Evolutionary conservation across 257 asterid species (phyloP).

Genomic region (Solanum chaucha): DNA sequence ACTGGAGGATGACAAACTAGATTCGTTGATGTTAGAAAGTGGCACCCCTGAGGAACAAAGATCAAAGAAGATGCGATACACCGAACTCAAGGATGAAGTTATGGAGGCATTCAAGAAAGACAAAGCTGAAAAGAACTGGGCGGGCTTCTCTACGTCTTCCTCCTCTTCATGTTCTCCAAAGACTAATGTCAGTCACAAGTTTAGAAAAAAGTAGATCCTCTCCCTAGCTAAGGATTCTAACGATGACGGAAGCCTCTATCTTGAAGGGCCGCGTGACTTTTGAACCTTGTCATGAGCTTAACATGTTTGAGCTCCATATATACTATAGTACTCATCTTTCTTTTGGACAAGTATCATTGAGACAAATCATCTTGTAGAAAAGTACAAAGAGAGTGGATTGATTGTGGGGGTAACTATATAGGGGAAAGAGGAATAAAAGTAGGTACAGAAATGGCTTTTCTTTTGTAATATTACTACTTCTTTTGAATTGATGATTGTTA

Average conservation of each 20-base stretch:
- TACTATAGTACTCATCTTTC: not conserved
- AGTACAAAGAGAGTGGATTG: not conserved
- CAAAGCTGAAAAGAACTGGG: slow-evolving; percentile 40
- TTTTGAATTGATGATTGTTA: not conserved
- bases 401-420: not conserved
- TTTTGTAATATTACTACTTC: not conserved
- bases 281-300: not conserved
- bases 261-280: not conserved
- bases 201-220: slow-evolving; percentile 22
- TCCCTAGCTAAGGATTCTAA: not conserved
- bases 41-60: slow-evolving; percentile 64
- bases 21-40: slow-evolving; percentile 43
- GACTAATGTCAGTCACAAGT: slow-evolving; percentile 20
- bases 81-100: slow-evolving; percentile 69
- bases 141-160: slow-evolving; percentile 26
- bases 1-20: slow-evolving; percentile 57
- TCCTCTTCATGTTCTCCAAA: slow-evolving; percentile 44
- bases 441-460: not conserved
- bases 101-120: slow-evolving; percentile 72
- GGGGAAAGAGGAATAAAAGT: not conserved
- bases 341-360: not conserved
- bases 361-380: not conserved
- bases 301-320: not conserved
- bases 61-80: slow-evolving; percentile 46
- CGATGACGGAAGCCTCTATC: not conserved